Percentiles rank a stretch among this genome's conserved stretches.
These are phyloP conservation scores for Lactarius pseudohatsudake DNA, from an alignment of 768 basidiomycete species.

Conservation along the genomic window DNA sequence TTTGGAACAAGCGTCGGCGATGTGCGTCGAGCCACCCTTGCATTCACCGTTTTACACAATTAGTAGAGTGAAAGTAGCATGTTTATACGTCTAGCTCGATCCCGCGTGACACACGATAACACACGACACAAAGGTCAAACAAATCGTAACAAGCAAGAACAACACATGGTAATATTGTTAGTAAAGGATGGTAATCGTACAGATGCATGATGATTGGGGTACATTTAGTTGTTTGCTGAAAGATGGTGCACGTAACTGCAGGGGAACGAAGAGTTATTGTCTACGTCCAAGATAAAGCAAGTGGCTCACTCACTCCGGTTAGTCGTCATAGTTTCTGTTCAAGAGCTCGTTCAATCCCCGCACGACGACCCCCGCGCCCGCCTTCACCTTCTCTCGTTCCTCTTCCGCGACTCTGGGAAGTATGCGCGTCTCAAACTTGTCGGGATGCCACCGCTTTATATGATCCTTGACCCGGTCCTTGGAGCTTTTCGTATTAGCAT, in stretches of 20 bases:
- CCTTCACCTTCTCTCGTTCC: conserved; percentile 65
- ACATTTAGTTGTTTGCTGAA: conserved; percentile 27
- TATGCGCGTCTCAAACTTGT: conserved; percentile 73
- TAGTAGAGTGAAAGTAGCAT: neutral
- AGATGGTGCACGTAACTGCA: conserved; percentile 27
- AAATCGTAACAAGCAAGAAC: conserved; percentile 11
- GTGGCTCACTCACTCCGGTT: conserved; percentile 27
- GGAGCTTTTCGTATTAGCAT: conserved; percentile 49
- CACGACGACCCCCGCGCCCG: conserved; percentile 71
- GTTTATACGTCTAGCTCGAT: conserved; percentile 1
- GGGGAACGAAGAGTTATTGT: conserved; percentile 1
- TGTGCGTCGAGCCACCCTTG: neutral
- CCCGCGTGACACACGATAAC: neutral
- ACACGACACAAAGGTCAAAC: neutral
- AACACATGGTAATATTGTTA: conserved; percentile 23
- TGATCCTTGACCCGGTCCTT: conserved; percentile 79
- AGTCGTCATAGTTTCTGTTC: conserved; percentile 39
- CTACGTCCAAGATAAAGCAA: neutral
- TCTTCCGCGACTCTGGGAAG: conserved; percentile 60
- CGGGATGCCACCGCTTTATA: conserved; percentile 78
- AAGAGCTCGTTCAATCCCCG: conserved; percentile 71
- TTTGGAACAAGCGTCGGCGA: neutral
- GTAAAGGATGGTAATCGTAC: conserved; percentile 30
- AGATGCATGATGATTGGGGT: conserved; percentile 32
- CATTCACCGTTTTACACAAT: neutral